Evolutionary conservation across 225 moss, liverwort and hornwort species (phyloP), one percentile per base, ranked within the genome.

Genomic region (Rhytidiadelphus loreus): DNA sequence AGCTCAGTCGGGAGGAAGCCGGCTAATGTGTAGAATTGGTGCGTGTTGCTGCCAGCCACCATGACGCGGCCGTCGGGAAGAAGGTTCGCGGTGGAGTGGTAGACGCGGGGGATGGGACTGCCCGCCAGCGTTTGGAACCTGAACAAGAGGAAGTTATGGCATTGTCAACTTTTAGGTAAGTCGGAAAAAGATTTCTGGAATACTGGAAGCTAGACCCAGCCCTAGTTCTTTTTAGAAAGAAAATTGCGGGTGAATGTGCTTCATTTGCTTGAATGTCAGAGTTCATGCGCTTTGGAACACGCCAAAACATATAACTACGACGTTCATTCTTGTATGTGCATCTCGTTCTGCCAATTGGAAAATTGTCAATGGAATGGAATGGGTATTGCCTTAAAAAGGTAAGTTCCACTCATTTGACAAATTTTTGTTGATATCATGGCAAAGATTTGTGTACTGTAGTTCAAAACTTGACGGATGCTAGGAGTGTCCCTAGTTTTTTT

Each of bases 41-140:
- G 93, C 26, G 95, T 86, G 90, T 95, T 95, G 77, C 91, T 91
- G 26, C 95, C 95, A 35, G 95, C 95, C 24, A 95, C 93, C 86
- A 95, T 58, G 43, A 95, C 61, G 17, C 95, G 90, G 0, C 93
- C 95, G 44, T 95, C 95, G 20, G 92, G 91, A 10, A 95, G 93
- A 52, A 95, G 86, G 44, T 93, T 95, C 7, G 95, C 95, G 2
- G 82, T 83, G 13, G 93, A 95, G 86, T 95, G 95, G 86, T 95
- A 95, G 4, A 95, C 92, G 2, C 95, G 89, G 7, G 95, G 86
- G 71, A 95, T 89, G 5, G 28, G 25, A 7, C 92, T 86, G 15
- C 89, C 94, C 8, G 94, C 2, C 5, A 95, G 62, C 8, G 92
- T 93, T 65, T 90, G 83, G 89, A 95, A 92, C 37, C 95, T 87